phyloP scores from a whole-genome alignment of 768 basidiomycete species.

The Boletus sp. region DNA sequence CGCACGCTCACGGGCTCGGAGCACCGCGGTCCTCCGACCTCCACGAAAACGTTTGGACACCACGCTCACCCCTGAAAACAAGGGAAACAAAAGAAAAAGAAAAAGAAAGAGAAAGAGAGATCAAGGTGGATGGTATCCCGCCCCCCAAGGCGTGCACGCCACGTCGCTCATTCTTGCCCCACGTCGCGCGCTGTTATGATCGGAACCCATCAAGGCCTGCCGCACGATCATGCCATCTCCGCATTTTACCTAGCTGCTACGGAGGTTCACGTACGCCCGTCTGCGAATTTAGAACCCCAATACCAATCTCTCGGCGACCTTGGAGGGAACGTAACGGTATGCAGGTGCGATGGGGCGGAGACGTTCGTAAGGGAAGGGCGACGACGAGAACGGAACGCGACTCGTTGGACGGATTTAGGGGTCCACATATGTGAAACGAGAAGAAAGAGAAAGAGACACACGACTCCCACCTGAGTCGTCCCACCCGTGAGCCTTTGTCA shows the following conservation, averaged over 20 bases:
- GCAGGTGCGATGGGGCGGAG: not conserved
- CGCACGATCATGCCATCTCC: constrained; percentile 19
- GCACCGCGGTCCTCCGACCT: constrained; percentile 10
- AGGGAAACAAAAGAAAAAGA: not conserved
- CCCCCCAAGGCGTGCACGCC: constrained; percentile 13
- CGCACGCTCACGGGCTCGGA: constrained; percentile 2
- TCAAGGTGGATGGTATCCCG: not conserved
- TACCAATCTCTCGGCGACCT: not conserved
- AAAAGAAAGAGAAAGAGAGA: not conserved
- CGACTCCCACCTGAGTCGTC: not conserved
- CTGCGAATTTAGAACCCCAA: too few species aligned
- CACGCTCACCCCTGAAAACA: not conserved
- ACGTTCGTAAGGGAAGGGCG: not conserved
- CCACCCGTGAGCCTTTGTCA: not conserved
- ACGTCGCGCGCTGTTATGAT: not conserved
- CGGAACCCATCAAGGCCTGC: constrained; percentile 1
- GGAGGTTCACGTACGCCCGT: not conserved
- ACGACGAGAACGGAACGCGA: not conserved
- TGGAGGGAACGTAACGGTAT: not conserved
- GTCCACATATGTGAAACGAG: not conserved
- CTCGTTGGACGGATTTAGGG: not conserved
- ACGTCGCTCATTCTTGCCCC: not conserved
- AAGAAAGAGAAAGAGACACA: not conserved
- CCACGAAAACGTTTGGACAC: not conserved
- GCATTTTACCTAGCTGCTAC: constrained; percentile 10